Base-by-base conservation (phyloP, 129 eudicot species). In the Flaveria sonorensis region DNA sequence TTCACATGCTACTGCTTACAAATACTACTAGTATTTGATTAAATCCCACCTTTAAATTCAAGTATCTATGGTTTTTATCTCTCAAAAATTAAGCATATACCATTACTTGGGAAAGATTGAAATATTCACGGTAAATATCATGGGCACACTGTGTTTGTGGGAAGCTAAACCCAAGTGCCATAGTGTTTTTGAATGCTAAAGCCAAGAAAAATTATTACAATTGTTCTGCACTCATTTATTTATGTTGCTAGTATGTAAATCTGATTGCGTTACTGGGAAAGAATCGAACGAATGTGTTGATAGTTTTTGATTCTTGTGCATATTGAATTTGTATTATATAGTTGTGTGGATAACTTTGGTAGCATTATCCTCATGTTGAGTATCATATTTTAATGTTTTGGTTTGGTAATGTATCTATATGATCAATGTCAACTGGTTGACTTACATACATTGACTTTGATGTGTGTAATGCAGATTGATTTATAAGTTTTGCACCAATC, bases 391-490 rank as follows among this genome's bases (percentile, higher is more conserved):
- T 59, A 68, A 9, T 60, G 64, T 60, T 47, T 71, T 70, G 64
- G 77, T 52, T 18, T 70, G 36, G 59, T 59, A 23, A 10, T 68
- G 39, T 13, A 15, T 72, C 74, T 28, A 7, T 52, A 66, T 79
- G 70, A 74, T 67, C 12, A 67, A 80, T 66, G 84, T 81, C 84
- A 81, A 73, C 71, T 81, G 76, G 80, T 81, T 74, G 76, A 81
- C 80, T 67, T 45, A 42, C 69, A 18, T 30, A 7, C 76, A 30
- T 74, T 67, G 80, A 74, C 80, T 40, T 80, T 73, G 55, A 66
- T 67, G 32, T 81, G 61, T 26, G 75, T 74, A 6, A 5, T 45
- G 76, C 80, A 81, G 84, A 81, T 81, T 55, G 80, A 57, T 16
- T 42, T 69, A 10, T 48, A 59, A 26, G 48, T 55, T 45, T 45